Percentiles rank a stretch among this genome's conserved stretches.
These are phyloP conservation scores for Heterobasidion irregulare DNA, from an alignment of 1,284 basidiomycete species.

Conservation along the genomic window DNA sequence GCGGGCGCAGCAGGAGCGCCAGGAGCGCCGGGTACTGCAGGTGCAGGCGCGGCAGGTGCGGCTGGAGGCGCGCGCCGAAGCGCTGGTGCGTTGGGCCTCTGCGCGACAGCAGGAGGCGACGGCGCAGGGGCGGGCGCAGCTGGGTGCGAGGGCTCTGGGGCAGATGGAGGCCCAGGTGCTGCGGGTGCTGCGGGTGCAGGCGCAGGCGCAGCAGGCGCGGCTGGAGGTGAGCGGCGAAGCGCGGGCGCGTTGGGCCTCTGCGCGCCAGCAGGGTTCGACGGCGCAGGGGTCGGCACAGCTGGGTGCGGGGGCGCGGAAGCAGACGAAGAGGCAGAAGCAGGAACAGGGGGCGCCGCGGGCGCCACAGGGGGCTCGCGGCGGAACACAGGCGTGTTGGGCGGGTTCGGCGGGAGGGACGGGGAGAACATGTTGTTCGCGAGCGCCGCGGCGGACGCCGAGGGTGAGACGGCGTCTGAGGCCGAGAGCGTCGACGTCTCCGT, in stretches of 20 bases:
- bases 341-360: background rate
- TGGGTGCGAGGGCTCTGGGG: background rate
- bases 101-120: background rate
- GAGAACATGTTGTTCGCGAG: constrained; percentile 8
- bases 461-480: background rate
- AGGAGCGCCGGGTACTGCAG: background rate
- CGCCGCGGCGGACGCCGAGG: background rate
- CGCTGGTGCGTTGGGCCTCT: too few relatives aligned
- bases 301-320: too few relatives aligned
- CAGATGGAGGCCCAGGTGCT: background rate
- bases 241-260: too few relatives aligned
- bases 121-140: background rate
- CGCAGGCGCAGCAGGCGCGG: background rate
- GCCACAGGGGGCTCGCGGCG: constrained; percentile 4
- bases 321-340: background rate
- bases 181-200: background rate
- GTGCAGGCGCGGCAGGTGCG: background rate
- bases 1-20: too few relatives aligned
- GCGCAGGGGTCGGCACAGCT: background rate
- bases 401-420: constrained; percentile 14
- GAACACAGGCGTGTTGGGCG: constrained; percentile 15
- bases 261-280: background rate
- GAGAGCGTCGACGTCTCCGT: background rate
- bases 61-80: too few relatives aligned
- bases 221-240: too few relatives aligned